These are phyloP conservation scores for Hippophae tibetana DNA, from an alignment of 306 rosid species.

Conservation along the genomic window DNA sequence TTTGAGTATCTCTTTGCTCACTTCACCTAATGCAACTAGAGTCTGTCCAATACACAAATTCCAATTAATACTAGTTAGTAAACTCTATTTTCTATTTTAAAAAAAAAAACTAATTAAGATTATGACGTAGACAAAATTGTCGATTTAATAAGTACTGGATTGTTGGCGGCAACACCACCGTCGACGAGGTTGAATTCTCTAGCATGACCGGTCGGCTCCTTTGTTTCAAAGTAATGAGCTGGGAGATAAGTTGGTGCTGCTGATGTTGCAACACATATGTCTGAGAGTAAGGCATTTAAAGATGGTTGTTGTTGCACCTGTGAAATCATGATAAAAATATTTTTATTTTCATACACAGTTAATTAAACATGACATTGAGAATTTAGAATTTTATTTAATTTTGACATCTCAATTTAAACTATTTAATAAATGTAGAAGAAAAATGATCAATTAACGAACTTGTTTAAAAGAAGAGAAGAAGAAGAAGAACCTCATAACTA, in stretches of 20 bases:
- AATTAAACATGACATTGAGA: neutral
- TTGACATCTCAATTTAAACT: no score
- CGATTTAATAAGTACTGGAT: constrained; percentile 32
- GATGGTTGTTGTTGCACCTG: constrained; percentile 29
- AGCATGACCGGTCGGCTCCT: constrained; percentile 9
- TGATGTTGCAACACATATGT: constrained; percentile 57
- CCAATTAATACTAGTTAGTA: neutral
- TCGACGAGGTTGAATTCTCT: constrained; percentile 47
- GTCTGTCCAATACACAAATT: constrained; percentile 24
- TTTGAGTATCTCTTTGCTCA: constrained; percentile 26
- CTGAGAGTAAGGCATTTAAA: constrained; percentile 31
- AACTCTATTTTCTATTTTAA: no score
- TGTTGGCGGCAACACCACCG: constrained; percentile 67
- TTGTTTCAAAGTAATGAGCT: constrained; percentile 45
- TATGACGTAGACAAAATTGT: no score
- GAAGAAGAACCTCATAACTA: constrained; percentile 20
- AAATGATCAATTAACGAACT: neutral
- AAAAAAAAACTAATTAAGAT: no score
- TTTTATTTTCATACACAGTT: no score
- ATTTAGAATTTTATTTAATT: no score
- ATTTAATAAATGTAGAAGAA: neutral
- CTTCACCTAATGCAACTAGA: constrained; percentile 48
- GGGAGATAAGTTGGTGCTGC: constrained; percentile 81
- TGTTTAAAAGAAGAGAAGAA: neutral
- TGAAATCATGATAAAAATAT: neutral